Conservation (phyloP, 163 green algal species). For the Chloromonas sp. region DNA sequence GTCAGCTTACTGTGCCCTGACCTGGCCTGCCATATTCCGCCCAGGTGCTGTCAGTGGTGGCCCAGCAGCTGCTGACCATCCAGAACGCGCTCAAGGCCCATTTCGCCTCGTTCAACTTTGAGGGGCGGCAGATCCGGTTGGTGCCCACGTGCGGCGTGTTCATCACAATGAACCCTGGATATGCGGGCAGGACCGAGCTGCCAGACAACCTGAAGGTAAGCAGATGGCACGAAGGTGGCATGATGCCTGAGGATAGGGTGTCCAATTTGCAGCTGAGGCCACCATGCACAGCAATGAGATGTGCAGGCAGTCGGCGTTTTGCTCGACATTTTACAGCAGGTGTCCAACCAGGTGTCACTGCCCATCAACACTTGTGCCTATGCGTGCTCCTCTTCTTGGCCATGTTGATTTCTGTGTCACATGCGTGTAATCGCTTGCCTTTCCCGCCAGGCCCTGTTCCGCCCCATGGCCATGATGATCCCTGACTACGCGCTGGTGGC, state of each 20-base stretch:
- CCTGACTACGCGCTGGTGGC: slow-evolving; percentile 76
- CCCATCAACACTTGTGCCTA: neutral
- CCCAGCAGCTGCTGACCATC: slow-evolving; percentile 80
- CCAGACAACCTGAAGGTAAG: slow-evolving; percentile 77
- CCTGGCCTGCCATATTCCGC: neutral
- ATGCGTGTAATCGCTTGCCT: too few species aligned
- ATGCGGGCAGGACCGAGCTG: slow-evolving; percentile 76
- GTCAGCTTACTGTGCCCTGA: too few species aligned
- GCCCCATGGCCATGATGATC: slow-evolving; percentile 81
- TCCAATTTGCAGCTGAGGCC: neutral
- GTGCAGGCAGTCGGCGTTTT: too few species aligned
- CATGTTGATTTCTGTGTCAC: too few species aligned
- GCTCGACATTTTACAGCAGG: neutral
- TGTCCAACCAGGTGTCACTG: neutral
- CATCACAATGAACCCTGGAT: slow-evolving; percentile 87
- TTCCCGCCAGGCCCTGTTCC: slow-evolving; percentile 62
- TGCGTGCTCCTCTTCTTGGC: neutral
- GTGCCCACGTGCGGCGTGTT: slow-evolving; percentile 72
- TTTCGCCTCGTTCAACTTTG: slow-evolving; percentile 73
- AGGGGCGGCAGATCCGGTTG: slow-evolving; percentile 74
- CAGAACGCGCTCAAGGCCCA: slow-evolving; percentile 76
- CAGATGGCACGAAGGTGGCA: neutral
- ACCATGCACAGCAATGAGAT: neutral
- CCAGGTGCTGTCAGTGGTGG: slow-evolving; percentile 73
- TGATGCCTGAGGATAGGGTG: neutral